phyloP scores from a whole-genome alignment of 2,329 filamentous ascomycete species.

The Colletotrichum plurivorum region DNA sequence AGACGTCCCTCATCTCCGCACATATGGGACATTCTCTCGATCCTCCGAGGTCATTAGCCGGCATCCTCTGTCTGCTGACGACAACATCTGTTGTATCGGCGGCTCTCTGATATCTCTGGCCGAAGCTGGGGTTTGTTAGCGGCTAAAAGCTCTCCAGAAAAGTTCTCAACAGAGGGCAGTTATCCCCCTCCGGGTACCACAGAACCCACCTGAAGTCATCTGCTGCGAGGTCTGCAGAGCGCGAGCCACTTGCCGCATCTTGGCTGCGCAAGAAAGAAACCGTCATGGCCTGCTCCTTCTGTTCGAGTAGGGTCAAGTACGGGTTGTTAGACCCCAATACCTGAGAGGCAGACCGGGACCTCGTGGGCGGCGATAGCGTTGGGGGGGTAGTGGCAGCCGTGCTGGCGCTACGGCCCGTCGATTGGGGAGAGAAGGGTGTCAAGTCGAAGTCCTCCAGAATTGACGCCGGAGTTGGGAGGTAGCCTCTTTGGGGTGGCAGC shows the following conservation, averaged over 20 bases:
- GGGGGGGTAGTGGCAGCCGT: constrained; percentile 33
- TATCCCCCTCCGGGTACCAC: not conserved
- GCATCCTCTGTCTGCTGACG: constrained; percentile 49
- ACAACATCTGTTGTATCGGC: constrained; percentile 46
- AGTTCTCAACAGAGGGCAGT: no score
- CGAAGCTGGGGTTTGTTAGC: constrained; percentile 45
- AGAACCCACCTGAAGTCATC: constrained; percentile 51
- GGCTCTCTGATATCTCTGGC: constrained; percentile 51
- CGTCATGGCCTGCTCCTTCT: constrained; percentile 50
- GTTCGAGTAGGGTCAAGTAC: constrained; percentile 49
- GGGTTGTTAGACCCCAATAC: constrained; percentile 44
- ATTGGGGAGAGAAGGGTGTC: constrained; percentile 28
- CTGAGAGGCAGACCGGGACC: constrained; percentile 7
- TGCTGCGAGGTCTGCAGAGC: constrained; percentile 43
- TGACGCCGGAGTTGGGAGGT: constrained; percentile 32
- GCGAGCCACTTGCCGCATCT: constrained; percentile 40
- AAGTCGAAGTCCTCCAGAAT: constrained; percentile 39
- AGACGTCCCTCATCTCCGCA: constrained; percentile 47
- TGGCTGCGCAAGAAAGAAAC: constrained; percentile 48
- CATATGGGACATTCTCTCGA: constrained; percentile 55
- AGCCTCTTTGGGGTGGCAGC: constrained; percentile 17
- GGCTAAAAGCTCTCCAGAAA: not conserved
- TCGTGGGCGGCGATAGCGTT: constrained; percentile 42
- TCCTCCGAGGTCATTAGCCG: constrained; percentile 42
- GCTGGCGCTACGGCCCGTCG: constrained; percentile 22